Percentiles rank a stretch among this genome's conserved stretches.
Conservation (phyloP, 805 yeast genomes). For the Phaffomyces thermotolerans region DNA sequence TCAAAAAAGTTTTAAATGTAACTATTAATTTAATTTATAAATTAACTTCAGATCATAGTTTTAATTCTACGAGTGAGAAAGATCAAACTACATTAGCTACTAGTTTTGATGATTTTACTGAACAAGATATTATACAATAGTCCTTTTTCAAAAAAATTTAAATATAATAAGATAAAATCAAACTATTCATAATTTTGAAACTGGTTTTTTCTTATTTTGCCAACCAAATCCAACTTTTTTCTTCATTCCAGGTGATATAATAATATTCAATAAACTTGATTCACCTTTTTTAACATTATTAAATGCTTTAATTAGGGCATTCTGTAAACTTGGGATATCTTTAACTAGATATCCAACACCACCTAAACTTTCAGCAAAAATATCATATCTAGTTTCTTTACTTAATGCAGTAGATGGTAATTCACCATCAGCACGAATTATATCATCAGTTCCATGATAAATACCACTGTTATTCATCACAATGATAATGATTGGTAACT, state of each 20-base stretch:
- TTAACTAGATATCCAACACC: slow-evolving; percentile 43
- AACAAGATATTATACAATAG: too few species aligned
- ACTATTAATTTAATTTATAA: too few species aligned
- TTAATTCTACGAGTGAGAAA: too few species aligned
- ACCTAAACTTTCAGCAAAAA: slow-evolving; percentile 49
- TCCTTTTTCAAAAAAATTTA: too few species aligned
- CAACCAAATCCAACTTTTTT: slow-evolving; percentile 57
- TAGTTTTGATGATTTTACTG: too few species aligned
- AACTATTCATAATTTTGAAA: slow-evolving; percentile 11
- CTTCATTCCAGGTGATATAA: slow-evolving; percentile 52
- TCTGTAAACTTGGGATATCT: slow-evolving; percentile 33
- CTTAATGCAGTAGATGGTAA: slow-evolving; percentile 57
- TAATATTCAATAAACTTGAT: slow-evolving; percentile 48
- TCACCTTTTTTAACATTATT: slow-evolving; percentile 22
- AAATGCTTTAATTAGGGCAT: slow-evolving; percentile 31
- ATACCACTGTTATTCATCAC: slow-evolving; percentile 74
- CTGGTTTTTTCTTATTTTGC: slow-evolving; percentile 42
- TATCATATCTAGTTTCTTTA: slow-evolving; percentile 49
- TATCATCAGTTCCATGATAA: slow-evolving; percentile 52
- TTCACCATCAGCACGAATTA: slow-evolving; percentile 15
- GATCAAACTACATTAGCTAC: too few species aligned
- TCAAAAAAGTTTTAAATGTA: too few species aligned
- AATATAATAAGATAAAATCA: too few species aligned
- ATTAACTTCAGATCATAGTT: too few species aligned
- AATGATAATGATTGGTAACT: slow-evolving; percentile 46